Conservation (phyloP, 768 basidiomycete species). For the Collybiopsis luxurians region DNA sequence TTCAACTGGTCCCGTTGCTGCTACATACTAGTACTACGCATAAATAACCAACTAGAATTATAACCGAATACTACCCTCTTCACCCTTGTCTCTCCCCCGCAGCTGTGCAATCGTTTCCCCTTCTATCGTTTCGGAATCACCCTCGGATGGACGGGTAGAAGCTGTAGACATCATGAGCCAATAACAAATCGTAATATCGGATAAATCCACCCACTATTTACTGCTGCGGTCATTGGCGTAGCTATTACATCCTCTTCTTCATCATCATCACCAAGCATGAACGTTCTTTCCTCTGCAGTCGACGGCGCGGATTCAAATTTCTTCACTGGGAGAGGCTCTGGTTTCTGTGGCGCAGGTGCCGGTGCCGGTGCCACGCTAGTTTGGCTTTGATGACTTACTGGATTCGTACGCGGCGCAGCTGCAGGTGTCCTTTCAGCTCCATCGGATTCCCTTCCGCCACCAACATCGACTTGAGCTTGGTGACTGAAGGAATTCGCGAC, state of each 20-base stretch:
- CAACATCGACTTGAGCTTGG: constrained; percentile 25
- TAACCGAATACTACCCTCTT: constrained; percentile 2
- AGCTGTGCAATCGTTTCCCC: not conserved
- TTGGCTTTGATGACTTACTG: constrained; percentile 16
- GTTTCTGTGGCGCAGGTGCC: constrained; percentile 5
- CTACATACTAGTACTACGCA: too few species aligned
- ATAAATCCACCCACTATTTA: not conserved
- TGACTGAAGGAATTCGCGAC: constrained; percentile 39
- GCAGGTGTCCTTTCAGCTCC: constrained; percentile 19
- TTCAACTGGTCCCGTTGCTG: too few species aligned
- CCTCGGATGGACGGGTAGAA: not conserved
- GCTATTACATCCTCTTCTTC: constrained; percentile 12
- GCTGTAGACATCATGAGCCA: not conserved
- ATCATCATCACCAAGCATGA: constrained; percentile 21
- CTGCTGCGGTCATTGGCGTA: constrained; percentile 1
- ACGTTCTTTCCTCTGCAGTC: constrained; percentile 30
- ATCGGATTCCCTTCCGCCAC: constrained; percentile 8
- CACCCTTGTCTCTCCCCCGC: constrained; percentile 2
- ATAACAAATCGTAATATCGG: not conserved
- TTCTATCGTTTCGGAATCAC: not conserved
- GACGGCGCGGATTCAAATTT: constrained; percentile 1
- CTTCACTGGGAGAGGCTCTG: constrained; percentile 10
- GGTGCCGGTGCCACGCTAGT: constrained; percentile 6
- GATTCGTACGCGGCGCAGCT: constrained; percentile 10
- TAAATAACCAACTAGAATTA: not conserved